A percentile compares a stretch with the other conserved stretches of the same genome.
Conservation (phyloP, 805 yeast species). For the Scheffersomyces spartinae region DNA sequence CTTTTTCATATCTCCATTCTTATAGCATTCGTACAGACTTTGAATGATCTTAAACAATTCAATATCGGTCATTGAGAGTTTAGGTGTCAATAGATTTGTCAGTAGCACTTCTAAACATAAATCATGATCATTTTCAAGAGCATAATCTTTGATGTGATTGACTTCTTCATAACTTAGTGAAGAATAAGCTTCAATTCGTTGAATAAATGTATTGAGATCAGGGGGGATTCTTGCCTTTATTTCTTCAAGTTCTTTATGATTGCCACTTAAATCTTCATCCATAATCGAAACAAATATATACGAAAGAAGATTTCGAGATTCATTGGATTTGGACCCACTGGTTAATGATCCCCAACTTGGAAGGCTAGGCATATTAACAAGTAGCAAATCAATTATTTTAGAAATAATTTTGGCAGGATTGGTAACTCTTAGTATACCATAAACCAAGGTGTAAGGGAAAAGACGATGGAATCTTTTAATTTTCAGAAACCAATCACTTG, state of each 20-base stretch:
- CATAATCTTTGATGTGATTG: conserved; percentile 10
- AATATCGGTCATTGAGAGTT: conserved; percentile 7
- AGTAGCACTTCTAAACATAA: conserved; percentile 13
- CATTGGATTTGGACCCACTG: conserved; percentile 60
- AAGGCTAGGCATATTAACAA: conserved; percentile 35
- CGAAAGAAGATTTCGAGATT: conserved; percentile 46
- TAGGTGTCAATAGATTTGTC: conserved; percentile 12
- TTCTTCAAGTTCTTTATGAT: conserved; percentile 39
- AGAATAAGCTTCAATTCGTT: conserved; percentile 10
- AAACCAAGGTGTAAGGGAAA: conserved; percentile 72
- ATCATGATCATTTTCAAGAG: conserved; percentile 8
- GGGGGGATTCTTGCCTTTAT: conserved; percentile 32
- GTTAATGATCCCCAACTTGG: conserved; percentile 10
- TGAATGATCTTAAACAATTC: conserved; percentile 6
- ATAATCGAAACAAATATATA: conserved; percentile 60
- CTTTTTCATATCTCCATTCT: conserved; percentile 5
- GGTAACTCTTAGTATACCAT: conserved; percentile 67
- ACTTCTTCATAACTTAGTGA: conserved; percentile 15
- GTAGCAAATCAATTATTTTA: conserved; percentile 65
- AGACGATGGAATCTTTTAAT: conserved; percentile 59
- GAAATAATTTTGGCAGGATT: conserved; percentile 82
- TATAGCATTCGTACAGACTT: conserved; percentile 1
- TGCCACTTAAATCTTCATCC: conserved; percentile 62
- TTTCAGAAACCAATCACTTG: conserved; percentile 65
- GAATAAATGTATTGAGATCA: too few relatives aligned